Conservation (phyloP, 2,329 filamentous ascomycete species). For the Tolypocladium guangdongense region DNA sequence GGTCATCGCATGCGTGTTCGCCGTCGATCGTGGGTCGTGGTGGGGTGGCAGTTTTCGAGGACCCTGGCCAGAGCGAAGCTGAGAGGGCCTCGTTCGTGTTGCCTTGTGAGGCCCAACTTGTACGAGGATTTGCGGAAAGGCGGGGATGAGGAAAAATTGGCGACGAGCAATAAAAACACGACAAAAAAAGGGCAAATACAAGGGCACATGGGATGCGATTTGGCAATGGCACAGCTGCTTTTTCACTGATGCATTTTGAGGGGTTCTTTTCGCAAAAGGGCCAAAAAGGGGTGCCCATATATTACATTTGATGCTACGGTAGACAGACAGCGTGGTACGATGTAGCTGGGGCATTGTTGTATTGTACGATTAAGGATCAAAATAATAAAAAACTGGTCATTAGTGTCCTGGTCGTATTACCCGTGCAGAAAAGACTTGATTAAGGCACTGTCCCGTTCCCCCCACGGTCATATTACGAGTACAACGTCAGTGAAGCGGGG, state of each 20-base stretch:
- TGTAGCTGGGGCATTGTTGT: conserved; percentile 8
- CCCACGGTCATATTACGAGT: too few relatives aligned
- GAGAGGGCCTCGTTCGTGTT: background rate
- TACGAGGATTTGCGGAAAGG: conserved; percentile 1
- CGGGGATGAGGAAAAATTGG: background rate
- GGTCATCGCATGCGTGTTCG: background rate
- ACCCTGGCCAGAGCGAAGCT: background rate
- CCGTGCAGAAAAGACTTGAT: too few relatives aligned
- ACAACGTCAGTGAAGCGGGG: background rate
- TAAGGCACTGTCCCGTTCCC: too few relatives aligned
- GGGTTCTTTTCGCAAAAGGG: background rate
- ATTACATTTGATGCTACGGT: conserved; percentile 9
- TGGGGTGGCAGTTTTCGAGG: too few relatives aligned
- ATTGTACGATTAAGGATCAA: conserved; percentile 6
- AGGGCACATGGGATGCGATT: conserved; percentile 6
- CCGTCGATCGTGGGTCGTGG: background rate
- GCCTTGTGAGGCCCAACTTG: conserved; percentile 1
- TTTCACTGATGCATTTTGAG: conserved; percentile 2
- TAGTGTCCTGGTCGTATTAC: background rate
- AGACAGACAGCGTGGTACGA: conserved; percentile 2
- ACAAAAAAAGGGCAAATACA: conserved; percentile 1
- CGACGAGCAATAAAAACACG: background rate
- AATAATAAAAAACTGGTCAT: background rate
- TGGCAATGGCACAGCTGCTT: conserved; percentile 4
- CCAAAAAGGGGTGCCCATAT: background rate